Evolutionary conservation across 2,329 filamentous ascomycete species (phyloP), one percentile per base, ranked within the genome.

Genomic region (Fusarium algeriense): DNA sequence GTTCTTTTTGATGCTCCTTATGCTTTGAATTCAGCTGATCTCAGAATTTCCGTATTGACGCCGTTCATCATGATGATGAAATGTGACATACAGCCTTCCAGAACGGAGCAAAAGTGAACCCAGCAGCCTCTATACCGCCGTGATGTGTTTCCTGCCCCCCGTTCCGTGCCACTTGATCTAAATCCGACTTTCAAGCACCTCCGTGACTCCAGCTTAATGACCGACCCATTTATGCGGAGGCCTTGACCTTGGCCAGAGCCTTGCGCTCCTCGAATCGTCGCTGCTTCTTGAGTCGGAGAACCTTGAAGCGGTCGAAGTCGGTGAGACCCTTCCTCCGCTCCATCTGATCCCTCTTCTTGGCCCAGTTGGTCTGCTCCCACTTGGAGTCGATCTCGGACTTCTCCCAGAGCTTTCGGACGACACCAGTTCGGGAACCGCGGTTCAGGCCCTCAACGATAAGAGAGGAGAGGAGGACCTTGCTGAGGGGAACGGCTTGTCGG

Each of bases 231-330:
- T 92, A 93, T 84, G 92, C 91, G 80, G 91, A 87, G 80, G 92
- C 91, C 88, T 92, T 93, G 86, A 97, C 88, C 91, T 97, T 97
- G 83, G 94, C 93, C 83, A 97, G 89, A 81, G 93, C 92, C 92
- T 98, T 98, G 87, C 92, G 92, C 86, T 97, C 92, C 90, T 98
- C 95, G 88, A 97, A 98, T 84, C 95, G 93, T 85, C 95, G 93
- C 92, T 98, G 95, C 92, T 99, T 99, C 92, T 95, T 97, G 87
- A 98, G 89, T 86, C 95, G 92, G 91, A 98, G 89, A 81, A 98
- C 96, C 93, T 99, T 98, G 94, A 98, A 99, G 85, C 96, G 92
- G 89, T 99, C 96, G 83, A 99, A 99, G 90, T 99, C 96, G 86
- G 92, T 97, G 78, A 99, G 89, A 81, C 90, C 90, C 88, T 92